Evolutionary conservation across 1,284 basidiomycete species (phyloP).

Genomic region (Trichosporon asahii): DNA sequence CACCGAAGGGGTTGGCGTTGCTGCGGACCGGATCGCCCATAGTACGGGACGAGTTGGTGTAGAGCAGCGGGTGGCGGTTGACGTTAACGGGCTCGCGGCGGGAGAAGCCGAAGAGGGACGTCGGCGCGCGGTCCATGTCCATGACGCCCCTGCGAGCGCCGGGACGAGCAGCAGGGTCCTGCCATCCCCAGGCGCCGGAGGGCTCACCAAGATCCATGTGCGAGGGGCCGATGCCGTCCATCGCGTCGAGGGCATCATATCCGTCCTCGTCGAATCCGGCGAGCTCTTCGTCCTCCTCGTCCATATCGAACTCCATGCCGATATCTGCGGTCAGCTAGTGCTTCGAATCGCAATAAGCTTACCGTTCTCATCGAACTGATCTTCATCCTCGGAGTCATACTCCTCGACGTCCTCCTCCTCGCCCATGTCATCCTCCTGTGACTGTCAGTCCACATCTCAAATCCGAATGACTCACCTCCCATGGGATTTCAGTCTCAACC

Average conservation of each 20-base stretch:
- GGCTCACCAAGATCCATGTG: constrained; percentile 11
- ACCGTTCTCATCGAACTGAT: constrained; percentile 67
- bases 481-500: constrained; percentile 29
- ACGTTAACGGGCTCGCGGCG: constrained; percentile 56
- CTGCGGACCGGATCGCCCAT: constrained; percentile 3
- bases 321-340: constrained; percentile 14
- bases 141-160: constrained; percentile 4
- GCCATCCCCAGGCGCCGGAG: constrained; percentile 40
- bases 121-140: constrained; percentile 25
- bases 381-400: constrained; percentile 54
- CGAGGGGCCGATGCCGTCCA: constrained; percentile 10
- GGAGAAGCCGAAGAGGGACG: constrained; percentile 27
- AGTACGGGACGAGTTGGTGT: constrained; percentile 52
- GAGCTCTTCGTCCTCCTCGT: constrained; percentile 53
- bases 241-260: constrained; percentile 14
- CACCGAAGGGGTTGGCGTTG: constrained; percentile 48
- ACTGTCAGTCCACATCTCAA: not conserved
- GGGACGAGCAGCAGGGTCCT: constrained; percentile 12
- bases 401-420: constrained; percentile 36
- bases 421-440: constrained; percentile 56
- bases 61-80: constrained; percentile 71
- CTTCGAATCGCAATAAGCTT: constrained; percentile 24
- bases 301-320: constrained; percentile 38
- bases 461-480: constrained; percentile 30
- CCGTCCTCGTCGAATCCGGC: constrained; percentile 26